Conservation (phyloP, 768 basidiomycete species). For the Hydnomerulius pinastri region DNA sequence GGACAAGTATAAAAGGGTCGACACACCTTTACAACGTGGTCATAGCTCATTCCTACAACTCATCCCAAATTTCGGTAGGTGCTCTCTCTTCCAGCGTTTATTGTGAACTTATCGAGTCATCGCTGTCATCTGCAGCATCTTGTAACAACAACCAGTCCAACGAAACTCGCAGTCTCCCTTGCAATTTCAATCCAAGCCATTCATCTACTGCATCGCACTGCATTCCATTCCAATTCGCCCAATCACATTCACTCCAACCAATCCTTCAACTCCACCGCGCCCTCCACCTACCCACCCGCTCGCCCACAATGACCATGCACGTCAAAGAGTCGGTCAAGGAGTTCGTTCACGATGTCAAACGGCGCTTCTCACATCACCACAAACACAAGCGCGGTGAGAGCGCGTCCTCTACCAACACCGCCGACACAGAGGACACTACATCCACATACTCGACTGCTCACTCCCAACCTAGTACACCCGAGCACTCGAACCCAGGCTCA, state of each 20-base stretch:
- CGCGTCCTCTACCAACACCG: constrained; percentile 9
- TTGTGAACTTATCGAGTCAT: neutral
- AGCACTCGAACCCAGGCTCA: constrained; percentile 16
- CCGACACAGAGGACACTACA: constrained; percentile 7
- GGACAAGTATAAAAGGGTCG: constrained; percentile 2
- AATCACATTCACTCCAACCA: constrained; percentile 6
- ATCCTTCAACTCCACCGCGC: neutral
- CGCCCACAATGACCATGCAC: constrained; percentile 24
- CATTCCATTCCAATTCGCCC: neutral
- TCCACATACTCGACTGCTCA: constrained; percentile 17
- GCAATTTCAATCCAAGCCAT: neutral
- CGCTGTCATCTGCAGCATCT: neutral
- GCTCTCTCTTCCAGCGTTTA: neutral
- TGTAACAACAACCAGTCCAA: neutral
- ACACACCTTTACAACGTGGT: constrained; percentile 9
- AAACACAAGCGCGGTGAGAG: constrained; percentile 21
- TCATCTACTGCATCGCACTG: neutral
- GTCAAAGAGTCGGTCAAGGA: constrained; percentile 31
- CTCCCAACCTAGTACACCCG: constrained; percentile 4
- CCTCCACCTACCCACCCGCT: no score
- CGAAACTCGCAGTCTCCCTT: neutral
- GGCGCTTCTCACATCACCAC: constrained; percentile 25
- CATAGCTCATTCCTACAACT: neutral
- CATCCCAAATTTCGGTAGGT: constrained; percentile 7
- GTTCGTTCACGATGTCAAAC: constrained; percentile 34